Evolutionary conservation across 306 rosid species (phyloP), one percentile per base, ranked within the genome.

Genomic region (Biancaea sappan): DNA sequence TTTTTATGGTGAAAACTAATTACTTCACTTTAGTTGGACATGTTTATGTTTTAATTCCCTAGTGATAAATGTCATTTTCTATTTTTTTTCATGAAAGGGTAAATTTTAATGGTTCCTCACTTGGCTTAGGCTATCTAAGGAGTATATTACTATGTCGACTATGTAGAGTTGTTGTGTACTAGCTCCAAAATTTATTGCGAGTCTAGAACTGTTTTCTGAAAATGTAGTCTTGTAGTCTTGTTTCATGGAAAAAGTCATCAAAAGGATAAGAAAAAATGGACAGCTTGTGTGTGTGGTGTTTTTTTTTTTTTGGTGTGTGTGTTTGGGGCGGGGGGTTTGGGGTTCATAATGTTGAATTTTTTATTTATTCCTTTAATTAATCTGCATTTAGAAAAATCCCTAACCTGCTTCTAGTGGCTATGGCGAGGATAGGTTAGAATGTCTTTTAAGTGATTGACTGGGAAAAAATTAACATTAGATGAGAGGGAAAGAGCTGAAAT

Each of bases 401-500:
- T 48, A 26, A 38, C 72, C 66, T 60, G 21, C 34, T 34, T 59
- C 29, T 60, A 11, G 51, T 59, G 71, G 41, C 24, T 13, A 22
- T 62, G 28, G 51, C n/a, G 11, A 37, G 13, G 59, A 22, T 43
- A 43, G 26, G 35, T 11, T 52, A 54, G 34, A 72, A 34, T 59
- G 43, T 25, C 25, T 72, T 12, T 47, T 70, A 38, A 19, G 37
- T 6, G 19, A 5, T 13, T 21, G 19, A 5, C 31, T 41, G 14
- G 19, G 69, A 22, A 65, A 65, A 8, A 12, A 1, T 24, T 2
- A 9, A 28, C 6, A 11, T 13, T 46, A 26, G 62, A 52, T 38
- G 22, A 60, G 51, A 4, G 34, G 26, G 29, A 74, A 48, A 66
- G 47, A 15, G 9, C 68, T 72, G 72, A 53, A 77, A 66, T 50